Evolutionary conservation across 2,329 filamentous ascomycete genomes (phyloP), one percentile per base, ranked within the genome.

Genomic region (Ceratocystis variospora): DNA sequence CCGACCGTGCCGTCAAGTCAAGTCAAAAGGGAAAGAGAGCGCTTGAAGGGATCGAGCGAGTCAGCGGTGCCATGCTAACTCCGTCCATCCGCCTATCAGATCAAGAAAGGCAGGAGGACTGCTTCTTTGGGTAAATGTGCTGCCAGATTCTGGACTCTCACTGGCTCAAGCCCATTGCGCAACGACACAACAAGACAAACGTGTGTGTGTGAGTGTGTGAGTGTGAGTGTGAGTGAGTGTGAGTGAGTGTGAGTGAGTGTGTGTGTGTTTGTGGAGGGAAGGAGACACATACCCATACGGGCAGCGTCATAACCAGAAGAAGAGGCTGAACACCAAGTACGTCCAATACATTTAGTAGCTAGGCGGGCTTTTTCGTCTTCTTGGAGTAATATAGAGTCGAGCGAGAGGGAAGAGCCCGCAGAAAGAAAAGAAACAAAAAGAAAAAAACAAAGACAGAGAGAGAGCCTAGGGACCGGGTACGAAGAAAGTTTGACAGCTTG

Each of bases 81-180:
- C 48, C 48, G 48, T 53, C 48, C 22, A 15, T 19, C 48, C 45
- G 5, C 15, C 45, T 6, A 25, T 28, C 19, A 25, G 19, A 25
- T 59, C 55, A 59, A 59, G 28, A 59, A 59, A 19, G 55, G 55
- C 55, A 37, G 55, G 55, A 59, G 55, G 28, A 37, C 55, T 33
- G 25, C 28, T 59, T 37, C 28, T 59, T 59, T 33, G 55, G 55
- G 55, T 5, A 59, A 59, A 59, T 59, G 28, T 31, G 22, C 15
- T 5, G 28, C 25, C 25, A 17, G 7, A 8, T 57, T 57, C 53
- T 57, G 28, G 55, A 33, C 8, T 15, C 15, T 59, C 55, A 59
- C 55, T 59, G 55, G 55, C 55, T 59, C 55, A 59, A 59, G 55
- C 55, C 50, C 15, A 25, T 22, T 17, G 15, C 22, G 17, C 33